Evolutionary conservation across 108 stramenopile species (phyloP).

Genomic region (Mayamaea pseudoterrestris): DNA sequence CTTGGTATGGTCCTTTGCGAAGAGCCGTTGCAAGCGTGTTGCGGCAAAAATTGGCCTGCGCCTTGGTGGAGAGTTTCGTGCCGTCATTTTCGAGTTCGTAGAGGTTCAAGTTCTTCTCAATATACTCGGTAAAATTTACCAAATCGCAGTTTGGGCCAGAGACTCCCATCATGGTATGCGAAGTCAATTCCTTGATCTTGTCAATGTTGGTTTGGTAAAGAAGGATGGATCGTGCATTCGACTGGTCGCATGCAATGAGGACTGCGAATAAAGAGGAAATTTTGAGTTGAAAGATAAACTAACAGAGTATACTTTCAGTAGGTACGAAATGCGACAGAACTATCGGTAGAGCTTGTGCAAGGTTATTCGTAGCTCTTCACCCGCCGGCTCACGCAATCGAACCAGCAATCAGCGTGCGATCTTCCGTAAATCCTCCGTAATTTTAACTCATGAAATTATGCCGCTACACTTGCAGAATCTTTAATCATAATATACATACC

Average conservation of each 20-base stretch:
- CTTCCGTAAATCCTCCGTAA: no score
- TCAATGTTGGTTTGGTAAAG: conserved; percentile 82
- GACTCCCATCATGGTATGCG: conserved; percentile 76
- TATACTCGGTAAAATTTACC: conserved; percentile 82
- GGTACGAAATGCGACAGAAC: no score
- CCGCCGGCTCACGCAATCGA: no score
- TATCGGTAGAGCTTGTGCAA: no score
- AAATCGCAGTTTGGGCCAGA: conserved; percentile 84
- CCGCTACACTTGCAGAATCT: no score
- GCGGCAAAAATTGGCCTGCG: conserved; percentile 91
- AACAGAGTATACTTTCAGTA: no score
- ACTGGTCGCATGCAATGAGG: conserved; percentile 78
- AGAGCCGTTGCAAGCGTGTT: conserved; percentile 88
- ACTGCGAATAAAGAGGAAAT: no score
- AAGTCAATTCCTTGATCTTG: conserved; percentile 65
- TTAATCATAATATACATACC: no score
- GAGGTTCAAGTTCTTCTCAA: conserved; percentile 78
- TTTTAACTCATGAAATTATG: no score
- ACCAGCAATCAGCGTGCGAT: no score
- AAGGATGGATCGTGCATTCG: conserved; percentile 79
- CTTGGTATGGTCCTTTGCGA: conserved; percentile 94
- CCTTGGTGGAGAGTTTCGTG: conserved; percentile 79
- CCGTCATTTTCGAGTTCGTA: conserved; percentile 92
- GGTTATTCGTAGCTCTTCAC: no score
- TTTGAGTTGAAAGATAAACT: no score